Evolutionary conservation across 2,329 filamentous ascomycete genomes (phyloP).

Genomic region (Canariomyces notabilis): DNA sequence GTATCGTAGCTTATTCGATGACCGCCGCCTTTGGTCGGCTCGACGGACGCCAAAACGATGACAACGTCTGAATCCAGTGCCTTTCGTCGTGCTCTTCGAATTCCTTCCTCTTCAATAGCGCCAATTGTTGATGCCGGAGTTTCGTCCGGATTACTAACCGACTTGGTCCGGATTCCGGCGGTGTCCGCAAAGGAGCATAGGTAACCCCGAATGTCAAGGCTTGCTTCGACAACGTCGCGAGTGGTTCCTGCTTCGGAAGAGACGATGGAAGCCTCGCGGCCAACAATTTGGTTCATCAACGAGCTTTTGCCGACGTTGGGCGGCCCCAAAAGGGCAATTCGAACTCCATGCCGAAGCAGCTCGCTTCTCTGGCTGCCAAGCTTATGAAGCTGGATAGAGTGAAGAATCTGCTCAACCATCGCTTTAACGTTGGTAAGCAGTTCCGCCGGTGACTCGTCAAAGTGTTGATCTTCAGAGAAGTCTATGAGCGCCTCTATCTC

Average conservation of each 20-base stretch:
- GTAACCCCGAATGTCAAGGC: conserved; percentile 83
- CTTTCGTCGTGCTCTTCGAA: conserved; percentile 75
- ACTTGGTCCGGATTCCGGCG: conserved; percentile 67
- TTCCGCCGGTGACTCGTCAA: conserved; percentile 76
- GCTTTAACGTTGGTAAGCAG: conserved; percentile 64
- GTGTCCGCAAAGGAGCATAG: conserved; percentile 94
- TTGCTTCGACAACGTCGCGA: conserved; percentile 86
- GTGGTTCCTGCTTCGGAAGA: conserved; percentile 91
- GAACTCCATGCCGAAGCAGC: conserved; percentile 77
- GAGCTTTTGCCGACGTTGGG: conserved; percentile 96
- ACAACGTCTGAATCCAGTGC: conserved; percentile 82
- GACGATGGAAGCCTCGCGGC: conserved; percentile 91
- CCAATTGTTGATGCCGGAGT: conserved; percentile 47
- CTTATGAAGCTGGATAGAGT: conserved; percentile 63
- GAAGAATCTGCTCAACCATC: conserved; percentile 58
- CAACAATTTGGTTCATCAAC: conserved; percentile 82
- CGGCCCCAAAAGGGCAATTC: conserved; percentile 78
- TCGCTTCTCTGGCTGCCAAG: conserved; percentile 76
- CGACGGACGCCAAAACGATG: conserved; percentile 72
- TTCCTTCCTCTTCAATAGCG: conserved; percentile 80
- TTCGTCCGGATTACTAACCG: background rate
- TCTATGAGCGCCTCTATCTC: conserved; percentile 95
- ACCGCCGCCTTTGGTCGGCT: conserved; percentile 37
- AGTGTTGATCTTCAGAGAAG: conserved; percentile 95
- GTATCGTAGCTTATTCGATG: conserved; percentile 47